phyloP scores from a whole-genome alignment of 345 rosid species.

The Moricandia arvensis region DNA sequence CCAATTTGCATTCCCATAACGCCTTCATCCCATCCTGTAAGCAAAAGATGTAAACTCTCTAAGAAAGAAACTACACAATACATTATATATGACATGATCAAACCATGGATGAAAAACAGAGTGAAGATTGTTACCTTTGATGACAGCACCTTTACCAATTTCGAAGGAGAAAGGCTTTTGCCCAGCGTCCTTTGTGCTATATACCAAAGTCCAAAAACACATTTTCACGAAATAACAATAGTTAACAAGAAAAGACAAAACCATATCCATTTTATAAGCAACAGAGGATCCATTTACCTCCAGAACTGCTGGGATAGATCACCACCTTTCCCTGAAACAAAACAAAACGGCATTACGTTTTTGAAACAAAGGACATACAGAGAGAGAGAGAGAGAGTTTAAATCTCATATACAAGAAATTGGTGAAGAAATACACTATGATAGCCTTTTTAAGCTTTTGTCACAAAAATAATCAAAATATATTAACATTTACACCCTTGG shows the following conservation, averaged over 20 bases:
- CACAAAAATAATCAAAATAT: no score
- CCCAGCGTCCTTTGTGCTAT: conserved; percentile 79
- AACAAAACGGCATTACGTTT: neutral
- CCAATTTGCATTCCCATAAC: conserved; percentile 93
- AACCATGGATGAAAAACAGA: no score
- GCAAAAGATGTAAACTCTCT: neutral
- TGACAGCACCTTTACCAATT: conserved; percentile 78
- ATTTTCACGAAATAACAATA: neutral
- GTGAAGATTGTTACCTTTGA: conserved; percentile 54
- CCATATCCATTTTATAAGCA: neutral
- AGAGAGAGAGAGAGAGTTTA: no score
- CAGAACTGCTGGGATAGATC: conserved; percentile 92
- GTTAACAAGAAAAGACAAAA: neutral
- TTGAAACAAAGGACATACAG: neutral
- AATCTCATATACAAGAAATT: conserved; percentile 1
- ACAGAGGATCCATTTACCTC: conserved; percentile 52
- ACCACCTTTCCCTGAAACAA: conserved; percentile 73
- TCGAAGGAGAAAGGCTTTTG: conserved; percentile 77
- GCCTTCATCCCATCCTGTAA: conserved; percentile 98
- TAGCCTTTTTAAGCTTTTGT: no score
- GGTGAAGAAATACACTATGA: no score
- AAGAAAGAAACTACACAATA: no score
- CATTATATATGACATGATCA: no score
- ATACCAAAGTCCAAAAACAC: conserved; percentile 9
- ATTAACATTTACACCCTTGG: no score